Percentiles rank a stretch among this genome's conserved stretches.
Conservation (phyloP, 1,284 basidiomycete genomes). For the Polyporus tsugae region DNA sequence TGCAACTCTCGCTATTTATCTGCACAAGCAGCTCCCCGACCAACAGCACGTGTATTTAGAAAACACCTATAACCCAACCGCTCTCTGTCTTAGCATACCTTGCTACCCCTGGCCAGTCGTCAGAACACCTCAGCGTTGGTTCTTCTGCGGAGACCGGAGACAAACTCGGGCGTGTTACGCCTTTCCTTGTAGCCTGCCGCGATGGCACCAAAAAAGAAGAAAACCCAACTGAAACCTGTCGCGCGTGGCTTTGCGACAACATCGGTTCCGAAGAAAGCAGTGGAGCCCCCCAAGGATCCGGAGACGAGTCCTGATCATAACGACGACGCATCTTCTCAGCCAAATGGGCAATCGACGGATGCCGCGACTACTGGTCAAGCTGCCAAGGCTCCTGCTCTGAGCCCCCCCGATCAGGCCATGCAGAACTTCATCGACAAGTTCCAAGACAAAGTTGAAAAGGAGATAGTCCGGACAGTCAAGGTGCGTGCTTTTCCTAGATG, state of each 20-base stretch:
- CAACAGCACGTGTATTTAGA: conserved; percentile 22
- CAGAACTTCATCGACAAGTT: conserved; percentile 81
- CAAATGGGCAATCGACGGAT: conserved; percentile 14
- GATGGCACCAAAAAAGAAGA: conserved; percentile 88
- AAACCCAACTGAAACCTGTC: conserved; percentile 81
- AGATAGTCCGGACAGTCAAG: conserved; percentile 76
- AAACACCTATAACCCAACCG: not conserved
- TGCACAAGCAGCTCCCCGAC: conserved; percentile 26
- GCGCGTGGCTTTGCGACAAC: conserved; percentile 87
- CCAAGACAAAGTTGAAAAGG: conserved; percentile 91
- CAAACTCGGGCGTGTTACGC: conserved; percentile 20
- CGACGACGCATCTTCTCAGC: conserved; percentile 16
- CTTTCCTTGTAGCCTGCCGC: conserved; percentile 21
- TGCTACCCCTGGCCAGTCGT: not conserved
- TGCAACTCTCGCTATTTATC: conserved; percentile 24
- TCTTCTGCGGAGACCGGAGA: conserved; percentile 2
- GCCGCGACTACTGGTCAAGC: conserved; percentile 1
- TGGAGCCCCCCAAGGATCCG: conserved; percentile 42
- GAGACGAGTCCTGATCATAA: conserved; percentile 16
- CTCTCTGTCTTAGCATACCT: not conserved
- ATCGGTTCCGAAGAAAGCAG: conserved; percentile 85
- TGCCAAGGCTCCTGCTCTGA: conserved; percentile 15
- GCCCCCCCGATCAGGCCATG: conserved; percentile 53
- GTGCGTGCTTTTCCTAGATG: conserved; percentile 41
- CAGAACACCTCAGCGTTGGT: not conserved